Evolutionary conservation across 2,329 filamentous ascomycete genomes (phyloP).

Genomic region (Colletotrichum sp.): DNA sequence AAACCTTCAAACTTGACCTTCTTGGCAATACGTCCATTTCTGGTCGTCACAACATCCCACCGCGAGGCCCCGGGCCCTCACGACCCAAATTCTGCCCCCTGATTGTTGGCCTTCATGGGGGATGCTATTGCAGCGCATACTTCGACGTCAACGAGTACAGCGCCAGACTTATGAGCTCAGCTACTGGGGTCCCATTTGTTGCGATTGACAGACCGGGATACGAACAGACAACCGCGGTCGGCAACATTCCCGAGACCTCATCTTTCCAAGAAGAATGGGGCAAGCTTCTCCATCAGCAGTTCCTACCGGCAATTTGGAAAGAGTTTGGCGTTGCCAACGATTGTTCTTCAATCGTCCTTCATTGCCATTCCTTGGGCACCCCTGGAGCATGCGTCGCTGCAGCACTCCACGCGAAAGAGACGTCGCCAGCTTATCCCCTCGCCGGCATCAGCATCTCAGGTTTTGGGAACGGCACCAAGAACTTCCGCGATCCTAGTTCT

Average conservation of each 20-base stretch:
- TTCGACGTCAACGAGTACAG: constrained; percentile 24
- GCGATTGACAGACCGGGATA: constrained; percentile 27
- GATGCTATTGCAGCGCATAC: constrained; percentile 21
- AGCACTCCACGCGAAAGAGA: constrained; percentile 4
- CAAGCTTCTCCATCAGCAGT: constrained; percentile 11
- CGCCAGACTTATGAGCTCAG: constrained; percentile 13
- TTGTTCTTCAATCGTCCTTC: constrained; percentile 24
- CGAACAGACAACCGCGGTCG: constrained; percentile 13
- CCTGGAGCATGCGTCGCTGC: constrained; percentile 23
- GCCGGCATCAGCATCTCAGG: constrained; percentile 25
- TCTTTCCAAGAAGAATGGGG: constrained; percentile 14
- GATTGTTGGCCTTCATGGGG: constrained; percentile 25
- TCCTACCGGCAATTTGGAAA: constrained; percentile 24
- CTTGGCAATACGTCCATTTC: background rate
- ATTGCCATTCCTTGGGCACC: constrained; percentile 24
- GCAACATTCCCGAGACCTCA: constrained; percentile 1
- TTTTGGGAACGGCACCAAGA: constrained; percentile 17
- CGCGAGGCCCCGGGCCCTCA: background rate
- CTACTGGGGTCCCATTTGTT: constrained; percentile 23
- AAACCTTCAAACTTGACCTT: background rate
- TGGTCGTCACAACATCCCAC: background rate
- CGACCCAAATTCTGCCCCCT: constrained; percentile 10
- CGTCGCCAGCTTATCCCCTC: constrained; percentile 19
- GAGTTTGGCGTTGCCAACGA: constrained; percentile 17
- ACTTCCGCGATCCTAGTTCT: background rate